Evolutionary conservation across 2,329 filamentous ascomycete species (phyloP).

Genomic region (Teratosphaeria zuluensis): DNA sequence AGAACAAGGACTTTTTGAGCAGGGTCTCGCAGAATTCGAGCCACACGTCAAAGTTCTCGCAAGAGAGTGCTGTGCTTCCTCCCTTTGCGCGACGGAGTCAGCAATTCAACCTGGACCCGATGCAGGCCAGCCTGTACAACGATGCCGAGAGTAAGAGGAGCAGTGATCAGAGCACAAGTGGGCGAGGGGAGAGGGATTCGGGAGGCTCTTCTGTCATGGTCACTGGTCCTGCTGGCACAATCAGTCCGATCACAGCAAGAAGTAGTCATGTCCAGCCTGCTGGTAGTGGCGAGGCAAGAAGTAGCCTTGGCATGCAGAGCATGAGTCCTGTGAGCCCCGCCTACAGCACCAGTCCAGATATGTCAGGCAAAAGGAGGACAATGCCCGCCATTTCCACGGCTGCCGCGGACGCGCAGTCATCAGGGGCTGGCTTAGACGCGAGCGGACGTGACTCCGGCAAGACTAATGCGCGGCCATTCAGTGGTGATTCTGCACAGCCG

Average conservation of each 20-base stretch:
- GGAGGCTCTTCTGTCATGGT: not conserved
- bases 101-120: conserved; percentile 16
- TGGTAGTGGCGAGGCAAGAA: not conserved
- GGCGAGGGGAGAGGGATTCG: conserved; percentile 9
- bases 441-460: not conserved
- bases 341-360: not conserved
- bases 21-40: conserved; percentile 30
- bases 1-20: conserved; percentile 39
- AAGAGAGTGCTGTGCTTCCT: conserved; percentile 23
- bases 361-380: not conserved
- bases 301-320: not conserved
- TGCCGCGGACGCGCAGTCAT: not conserved
- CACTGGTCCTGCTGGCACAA: conserved; percentile 6
- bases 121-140: conserved; percentile 14
- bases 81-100: conserved; percentile 27
- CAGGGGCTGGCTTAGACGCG: not conserved
- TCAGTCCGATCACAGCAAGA: conserved; percentile 17
- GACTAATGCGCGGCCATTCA: not conserved
- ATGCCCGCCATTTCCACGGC: not conserved
- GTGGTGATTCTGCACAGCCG: not conserved
- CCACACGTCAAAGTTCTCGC: conserved; percentile 12
- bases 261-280: conserved; percentile 9
- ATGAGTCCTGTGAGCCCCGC: conserved; percentile 3
- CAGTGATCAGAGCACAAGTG: conserved; percentile 16
- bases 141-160: conserved; percentile 18